A percentile compares a stretch with the other conserved stretches of the same genome.
Conservation (phyloP, 441 rosid species). For the Aleurites moluccanus region DNA sequence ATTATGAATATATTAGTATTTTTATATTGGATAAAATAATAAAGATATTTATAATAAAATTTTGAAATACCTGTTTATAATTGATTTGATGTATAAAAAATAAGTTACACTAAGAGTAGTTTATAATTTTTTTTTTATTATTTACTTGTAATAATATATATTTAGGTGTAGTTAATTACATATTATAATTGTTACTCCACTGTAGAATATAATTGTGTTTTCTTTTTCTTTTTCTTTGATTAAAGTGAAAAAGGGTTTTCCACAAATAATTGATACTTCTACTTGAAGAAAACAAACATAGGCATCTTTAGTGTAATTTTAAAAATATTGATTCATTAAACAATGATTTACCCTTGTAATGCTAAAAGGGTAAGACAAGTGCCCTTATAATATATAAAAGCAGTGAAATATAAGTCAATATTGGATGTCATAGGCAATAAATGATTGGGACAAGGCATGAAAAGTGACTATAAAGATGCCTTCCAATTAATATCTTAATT, state of each 20-base stretch:
- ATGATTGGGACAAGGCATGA: conserved; percentile 30
- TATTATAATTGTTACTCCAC: background rate
- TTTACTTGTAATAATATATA: background rate
- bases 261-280: conserved; percentile 24
- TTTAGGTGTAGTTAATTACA: background rate
- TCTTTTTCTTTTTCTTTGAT: conserved; percentile 5
- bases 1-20: too few relatives aligned
- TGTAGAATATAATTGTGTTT: conserved; percentile 7
- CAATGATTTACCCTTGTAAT: background rate
- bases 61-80: too few relatives aligned
- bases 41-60: too few relatives aligned
- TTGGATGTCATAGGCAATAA: conserved; percentile 17
- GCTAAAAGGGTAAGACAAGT: conserved; percentile 8
- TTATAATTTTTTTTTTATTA: too few relatives aligned
- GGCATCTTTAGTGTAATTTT: conserved; percentile 18
- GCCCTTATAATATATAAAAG: background rate
- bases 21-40: too few relatives aligned
- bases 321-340: background rate
- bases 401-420: background rate
- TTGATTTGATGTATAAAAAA: too few relatives aligned
- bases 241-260: conserved; percentile 12
- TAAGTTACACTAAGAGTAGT: too few relatives aligned
- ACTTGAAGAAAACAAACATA: conserved; percentile 22
- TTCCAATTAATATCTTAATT: background rate
- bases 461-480: conserved; percentile 14